Conservation (phyloP, 441 rosid species). For the Gossypium gossypioides region DNA sequence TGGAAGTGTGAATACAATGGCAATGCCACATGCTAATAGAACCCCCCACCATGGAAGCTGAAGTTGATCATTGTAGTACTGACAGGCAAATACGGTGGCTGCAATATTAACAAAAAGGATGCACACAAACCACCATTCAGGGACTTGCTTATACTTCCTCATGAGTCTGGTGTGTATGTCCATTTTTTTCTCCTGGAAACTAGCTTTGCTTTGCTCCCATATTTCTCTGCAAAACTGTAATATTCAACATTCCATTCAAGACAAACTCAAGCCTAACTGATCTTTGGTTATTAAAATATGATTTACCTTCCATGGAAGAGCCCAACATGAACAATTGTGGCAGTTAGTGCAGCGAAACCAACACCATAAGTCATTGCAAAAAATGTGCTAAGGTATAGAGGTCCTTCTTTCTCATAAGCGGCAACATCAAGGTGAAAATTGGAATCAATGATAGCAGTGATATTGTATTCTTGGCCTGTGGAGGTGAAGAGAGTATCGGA, state of each 20-base stretch:
- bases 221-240: slow-evolving; percentile 46
- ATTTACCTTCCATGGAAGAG: slow-evolving; percentile 82
- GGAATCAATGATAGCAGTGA: slow-evolving; percentile 55
- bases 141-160: slow-evolving; percentile 70
- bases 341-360: slow-evolving; percentile 82
- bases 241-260: neutral
- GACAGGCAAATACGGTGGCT: slow-evolving; percentile 60
- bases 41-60: slow-evolving; percentile 98
- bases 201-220: slow-evolving; percentile 73
- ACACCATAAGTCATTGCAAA: slow-evolving; percentile 82
- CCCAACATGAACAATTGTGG: slow-evolving; percentile 69
- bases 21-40: slow-evolving; percentile 64
- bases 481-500: slow-evolving; percentile 63
- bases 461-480: slow-evolving; percentile 62
- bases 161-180: slow-evolving; percentile 70
- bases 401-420: slow-evolving; percentile 72
- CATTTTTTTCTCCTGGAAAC: slow-evolving; percentile 48
- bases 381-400: slow-evolving; percentile 71
- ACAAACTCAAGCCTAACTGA: neutral
- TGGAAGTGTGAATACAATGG: slow-evolving; percentile 80
- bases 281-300: neutral
- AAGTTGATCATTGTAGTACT: slow-evolving; percentile 77
- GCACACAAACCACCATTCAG: slow-evolving; percentile 80
- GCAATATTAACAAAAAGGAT: slow-evolving; percentile 57
- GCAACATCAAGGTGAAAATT: slow-evolving; percentile 62